Evolutionary conservation across 306 rosid genomes (phyloP), one percentile per base, ranked within the genome.

Genomic region (Vigna hirtella): DNA sequence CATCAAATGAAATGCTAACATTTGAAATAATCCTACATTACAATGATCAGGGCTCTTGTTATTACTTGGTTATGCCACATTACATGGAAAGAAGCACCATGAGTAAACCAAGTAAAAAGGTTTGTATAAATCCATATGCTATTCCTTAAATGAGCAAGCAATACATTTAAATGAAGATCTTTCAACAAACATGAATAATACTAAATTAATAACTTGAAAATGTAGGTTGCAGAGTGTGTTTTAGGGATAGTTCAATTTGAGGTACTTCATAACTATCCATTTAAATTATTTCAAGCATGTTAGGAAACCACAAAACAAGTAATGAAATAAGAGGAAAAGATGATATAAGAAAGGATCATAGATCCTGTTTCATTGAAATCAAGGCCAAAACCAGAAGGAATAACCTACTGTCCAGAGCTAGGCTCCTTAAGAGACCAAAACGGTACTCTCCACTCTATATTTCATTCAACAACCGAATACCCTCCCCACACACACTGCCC

Each of bases 1-100:
- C 50, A 72, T 57, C 13, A 77, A 22, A 24, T 65, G 28, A 64
- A 83, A 83, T 56, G 50, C 38, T 34, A 34, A 34, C 38, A 34
- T 34, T 34, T 34, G 38, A 34, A 34, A 34, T 5, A 34, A 34
- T 34, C 38, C 38, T 34, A 34, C 38, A 34, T 34, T 5, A 34
- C 38, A 34, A 34, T 75, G 57, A 52, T 9, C 72, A 61, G 58
- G 34, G 77, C 64, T 58, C 40, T 49, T 9, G 18, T 20, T 16
- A 22, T 48, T 81, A 64, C 50, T 62, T 48, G 36, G 22, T 59
- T 45, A 14, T 28, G 55, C 16, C 61, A 43, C 56, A 74, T 20
- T 50, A 50, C 53, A 63, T 16, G 73, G 55, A 10, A 76, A 12
- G 73, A 52, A 76, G 65, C 66, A 65, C 66, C 20, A 68, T 5